Base-by-base conservation (phyloP, 2,329 filamentous ascomycete genomes). In the Trichoderma brevicompactum region DNA sequence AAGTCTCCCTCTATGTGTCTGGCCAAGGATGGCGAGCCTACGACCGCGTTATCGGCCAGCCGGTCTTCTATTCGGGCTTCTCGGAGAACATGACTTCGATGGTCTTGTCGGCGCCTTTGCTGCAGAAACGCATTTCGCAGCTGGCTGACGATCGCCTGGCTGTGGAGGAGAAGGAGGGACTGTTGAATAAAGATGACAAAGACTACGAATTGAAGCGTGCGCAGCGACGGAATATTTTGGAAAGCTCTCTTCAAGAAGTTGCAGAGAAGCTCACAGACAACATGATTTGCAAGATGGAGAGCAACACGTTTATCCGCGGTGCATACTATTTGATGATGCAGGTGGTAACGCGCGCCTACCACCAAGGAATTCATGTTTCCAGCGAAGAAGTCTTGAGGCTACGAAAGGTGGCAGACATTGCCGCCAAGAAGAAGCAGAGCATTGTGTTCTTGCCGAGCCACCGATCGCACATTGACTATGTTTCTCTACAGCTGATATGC, bases 261-360 rank as follows among this genome's bases (percentile, higher is more conserved):
- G 91, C 92, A 4, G 92, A 95, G 69, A 89, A 90, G 69, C 89
- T 95, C 85, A 92, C 93, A 28, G 92, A 97, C 74, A 87, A 90
- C 68, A 98, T 99, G 95, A 97, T 99, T 68, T 98, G 94, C 85
- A 99, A 99, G 79, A 94, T 98, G 84, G 95, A 99, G 78, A 96
- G 90, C 82, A 96, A 94, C 75, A 82, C 87, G 2, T 98, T 98
- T 74, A 97, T 99, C 70, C 84, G 95, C 55, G 88, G 92, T 28
- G 94, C 95, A 53, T 98, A 98, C 76, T 99, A 97, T 75, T 75
- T 97, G 44, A 83, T 83, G 54, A 96, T 94, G 1, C 94, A 98
- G 78, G 83, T 98, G 53, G 82, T 98, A 68, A 96, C 94, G 5
- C 83, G 95, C 67, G 94, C 95, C 6, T 99, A 99, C 76, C 93